Evolutionary conservation across 2,329 filamentous ascomycete genomes (phyloP).

Genomic region (Ophioceras dolichostomum): DNA sequence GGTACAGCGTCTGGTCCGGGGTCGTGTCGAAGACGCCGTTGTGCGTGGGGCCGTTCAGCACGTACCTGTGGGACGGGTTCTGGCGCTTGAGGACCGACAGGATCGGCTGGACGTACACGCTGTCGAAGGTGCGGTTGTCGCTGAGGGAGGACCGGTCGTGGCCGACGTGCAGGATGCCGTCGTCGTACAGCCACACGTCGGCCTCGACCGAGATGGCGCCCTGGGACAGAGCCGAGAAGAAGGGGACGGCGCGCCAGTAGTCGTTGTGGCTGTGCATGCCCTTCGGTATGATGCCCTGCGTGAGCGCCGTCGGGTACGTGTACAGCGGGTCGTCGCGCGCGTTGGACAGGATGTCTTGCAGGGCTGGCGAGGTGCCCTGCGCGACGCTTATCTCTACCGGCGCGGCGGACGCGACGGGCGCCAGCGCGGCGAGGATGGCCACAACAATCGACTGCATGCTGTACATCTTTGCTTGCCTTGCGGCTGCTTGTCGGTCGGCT

Average conservation of each 20-base stretch:
- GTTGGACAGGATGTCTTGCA: constrained; percentile 7
- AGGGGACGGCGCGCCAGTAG: constrained; percentile 51
- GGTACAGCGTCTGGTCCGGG: constrained; percentile 37
- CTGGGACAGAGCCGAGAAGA: constrained; percentile 47
- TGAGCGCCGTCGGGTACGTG: constrained; percentile 37
- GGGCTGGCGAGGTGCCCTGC: constrained; percentile 1
- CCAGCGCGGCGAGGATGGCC: no score
- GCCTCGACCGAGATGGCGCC: constrained; percentile 56
- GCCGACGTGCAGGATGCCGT: constrained; percentile 44
- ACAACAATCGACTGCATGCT: no score
- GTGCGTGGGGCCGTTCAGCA: constrained; percentile 13
- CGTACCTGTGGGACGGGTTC: constrained; percentile 34
- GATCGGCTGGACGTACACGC: constrained; percentile 51
- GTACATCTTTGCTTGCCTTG: no score
- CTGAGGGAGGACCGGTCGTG: constrained; percentile 43
- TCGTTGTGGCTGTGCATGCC: constrained; percentile 58
- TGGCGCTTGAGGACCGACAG: constrained; percentile 39
- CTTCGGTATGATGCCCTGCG: constrained; percentile 38
- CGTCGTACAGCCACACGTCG: constrained; percentile 52
- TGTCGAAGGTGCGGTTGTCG: constrained; percentile 40
- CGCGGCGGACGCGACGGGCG: no score
- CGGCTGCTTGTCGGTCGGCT: no score
- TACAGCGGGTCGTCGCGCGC: constrained; percentile 23
- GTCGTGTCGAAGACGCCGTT: constrained; percentile 43
- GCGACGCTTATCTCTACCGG: no score